These are phyloP conservation scores for Gremmenia infestans DNA, from an alignment of 2,329 filamentous ascomycete species.

Conservation along the genomic window DNA sequence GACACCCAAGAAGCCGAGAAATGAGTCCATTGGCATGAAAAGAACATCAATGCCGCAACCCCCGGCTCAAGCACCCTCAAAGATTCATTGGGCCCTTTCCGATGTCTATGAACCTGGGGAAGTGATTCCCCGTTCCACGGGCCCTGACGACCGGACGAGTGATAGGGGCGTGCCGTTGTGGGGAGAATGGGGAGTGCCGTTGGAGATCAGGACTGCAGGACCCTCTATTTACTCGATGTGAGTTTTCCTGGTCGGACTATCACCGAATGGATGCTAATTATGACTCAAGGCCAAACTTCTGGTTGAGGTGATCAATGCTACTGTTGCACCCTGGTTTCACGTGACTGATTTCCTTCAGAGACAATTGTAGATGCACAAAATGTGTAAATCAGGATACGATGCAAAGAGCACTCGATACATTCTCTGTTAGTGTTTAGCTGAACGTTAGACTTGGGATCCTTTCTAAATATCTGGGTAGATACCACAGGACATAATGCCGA, in stretches of 20 bases:
- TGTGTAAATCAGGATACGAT: constrained; percentile 67
- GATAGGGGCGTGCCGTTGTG: constrained; percentile 11
- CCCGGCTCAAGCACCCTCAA: neutral
- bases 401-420: constrained; percentile 65
- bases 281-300: constrained; percentile 35
- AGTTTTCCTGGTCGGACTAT: neutral
- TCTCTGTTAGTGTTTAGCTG: constrained; percentile 45
- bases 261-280: neutral
- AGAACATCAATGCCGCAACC: neutral
- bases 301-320: constrained; percentile 33
- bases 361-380: constrained; percentile 64
- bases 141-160: neutral
- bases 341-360: constrained; percentile 36
- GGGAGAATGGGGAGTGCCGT: constrained; percentile 12
- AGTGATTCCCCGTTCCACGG: neutral
- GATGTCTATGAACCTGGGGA: constrained; percentile 2
- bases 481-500: constrained; percentile 36
- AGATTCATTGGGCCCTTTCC: neutral
- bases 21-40: neutral
- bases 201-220: constrained; percentile 4
- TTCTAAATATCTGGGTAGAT: constrained; percentile 37
- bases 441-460: neutral
- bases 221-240: neutral
- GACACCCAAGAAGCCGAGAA: neutral
- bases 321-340: neutral